Percentiles rank a stretch among this genome's conserved stretches.
Evolutionary conservation across 148 eudicot species (phyloP).

Genomic region (Amaranthus hypochondriacus): DNA sequence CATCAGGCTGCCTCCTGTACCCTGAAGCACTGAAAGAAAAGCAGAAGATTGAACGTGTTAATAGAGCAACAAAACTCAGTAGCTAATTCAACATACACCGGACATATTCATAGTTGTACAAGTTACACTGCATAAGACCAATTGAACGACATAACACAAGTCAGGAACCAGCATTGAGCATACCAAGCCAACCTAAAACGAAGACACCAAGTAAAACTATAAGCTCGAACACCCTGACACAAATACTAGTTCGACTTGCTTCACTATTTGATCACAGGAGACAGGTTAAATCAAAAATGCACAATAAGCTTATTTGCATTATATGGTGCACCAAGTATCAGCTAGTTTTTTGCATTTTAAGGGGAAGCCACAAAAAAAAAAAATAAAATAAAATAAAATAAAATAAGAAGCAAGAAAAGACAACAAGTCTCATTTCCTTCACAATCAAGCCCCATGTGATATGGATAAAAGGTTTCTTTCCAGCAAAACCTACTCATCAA

Average conservation of each 20-base stretch:
- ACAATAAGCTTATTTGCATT: not conserved
- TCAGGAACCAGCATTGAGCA: not conserved
- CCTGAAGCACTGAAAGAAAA: constrained; percentile 63
- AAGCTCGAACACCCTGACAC: not conserved
- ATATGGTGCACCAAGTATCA: too few relatives aligned
- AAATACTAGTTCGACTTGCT: not conserved
- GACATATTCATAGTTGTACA: not conserved
- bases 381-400: not conserved
- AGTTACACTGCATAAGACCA: constrained; percentile 3
- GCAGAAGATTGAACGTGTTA: constrained; percentile 2
- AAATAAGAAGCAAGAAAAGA: not conserved
- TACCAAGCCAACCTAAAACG: constrained; percentile 1
- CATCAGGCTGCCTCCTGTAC: constrained; percentile 60
- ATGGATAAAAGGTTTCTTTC: not conserved
- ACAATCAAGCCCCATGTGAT: not conserved
- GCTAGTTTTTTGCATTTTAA: not conserved
- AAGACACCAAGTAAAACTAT: not conserved
- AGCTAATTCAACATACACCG: not conserved
- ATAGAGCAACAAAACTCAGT: not conserved
- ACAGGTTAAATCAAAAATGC: not conserved
- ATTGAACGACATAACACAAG: not conserved
- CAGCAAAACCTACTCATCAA: not conserved
- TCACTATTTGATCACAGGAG: not conserved
- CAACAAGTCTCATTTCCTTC: not conserved
- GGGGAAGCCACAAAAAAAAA: not conserved